Percentiles rank a stretch among this genome's conserved stretches.
Evolutionary conservation across 257 asterid species (phyloP).

Genomic region (Petunia axillaris): DNA sequence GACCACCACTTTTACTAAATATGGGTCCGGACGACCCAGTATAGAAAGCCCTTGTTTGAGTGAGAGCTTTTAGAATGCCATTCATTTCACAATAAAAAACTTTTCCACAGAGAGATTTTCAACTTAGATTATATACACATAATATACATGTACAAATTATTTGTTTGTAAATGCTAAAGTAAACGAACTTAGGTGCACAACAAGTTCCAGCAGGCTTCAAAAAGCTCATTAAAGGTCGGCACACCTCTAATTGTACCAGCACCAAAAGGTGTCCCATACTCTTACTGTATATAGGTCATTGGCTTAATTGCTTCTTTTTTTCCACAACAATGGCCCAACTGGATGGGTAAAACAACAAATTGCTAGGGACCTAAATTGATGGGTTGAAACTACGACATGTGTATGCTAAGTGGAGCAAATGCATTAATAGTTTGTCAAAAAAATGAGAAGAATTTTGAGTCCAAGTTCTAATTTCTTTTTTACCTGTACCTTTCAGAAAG

Average conservation of each 20-base stretch:
- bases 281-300: neutral
- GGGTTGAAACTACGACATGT: neutral
- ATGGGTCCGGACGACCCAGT: no score
- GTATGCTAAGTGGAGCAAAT: neutral
- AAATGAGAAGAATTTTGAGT: neutral
- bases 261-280: neutral
- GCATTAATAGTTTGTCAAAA: neutral
- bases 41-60: no score
- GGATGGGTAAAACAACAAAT: constrained; percentile 6
- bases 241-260: neutral
- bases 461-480: neutral
- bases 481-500: neutral
- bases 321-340: neutral
- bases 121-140: no score
- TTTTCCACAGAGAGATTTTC: no score
- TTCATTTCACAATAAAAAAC: no score
- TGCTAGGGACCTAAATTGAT: constrained; percentile 23
- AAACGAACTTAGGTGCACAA: no score
- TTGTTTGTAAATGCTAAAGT: no score
- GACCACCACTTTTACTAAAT: no score
- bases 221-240: constrained; percentile 25
- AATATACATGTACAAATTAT: no score
- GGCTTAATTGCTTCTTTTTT: neutral
- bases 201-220: neutral
- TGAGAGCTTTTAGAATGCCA: no score